Evolutionary conservation across 2,329 filamentous ascomycete genomes (phyloP).

Genomic region (Phialemonium atrogriseum): DNA sequence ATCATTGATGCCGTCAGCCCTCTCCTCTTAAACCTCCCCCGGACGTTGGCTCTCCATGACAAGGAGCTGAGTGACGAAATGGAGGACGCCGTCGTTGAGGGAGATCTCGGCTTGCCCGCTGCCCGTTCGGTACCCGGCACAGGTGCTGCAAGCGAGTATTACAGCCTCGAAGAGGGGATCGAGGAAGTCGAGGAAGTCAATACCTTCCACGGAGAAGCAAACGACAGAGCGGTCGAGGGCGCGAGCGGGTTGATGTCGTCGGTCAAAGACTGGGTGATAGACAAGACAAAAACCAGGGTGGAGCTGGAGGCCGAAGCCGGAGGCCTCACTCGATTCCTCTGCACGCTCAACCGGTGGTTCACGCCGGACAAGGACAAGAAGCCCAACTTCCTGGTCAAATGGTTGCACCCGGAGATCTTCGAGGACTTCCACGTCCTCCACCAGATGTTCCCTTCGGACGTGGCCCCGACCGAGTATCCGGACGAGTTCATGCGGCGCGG

Average conservation of each 20-base stretch:
- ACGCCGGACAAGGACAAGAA: conserved; percentile 25
- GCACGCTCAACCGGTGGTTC: conserved; percentile 18
- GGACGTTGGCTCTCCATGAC: conserved; percentile 43
- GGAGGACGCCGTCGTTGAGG: conserved; percentile 5
- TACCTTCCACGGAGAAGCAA: conserved; percentile 9
- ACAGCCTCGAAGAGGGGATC: conserved; percentile 21
- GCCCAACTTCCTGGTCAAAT: conserved; percentile 42
- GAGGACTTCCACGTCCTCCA: conserved; percentile 51
- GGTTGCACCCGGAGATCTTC: conserved; percentile 51
- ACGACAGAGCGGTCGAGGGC: conserved; percentile 19
- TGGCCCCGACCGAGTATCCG: conserved; percentile 10
- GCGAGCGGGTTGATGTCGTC: conserved; percentile 15
- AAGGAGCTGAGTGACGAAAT: conserved; percentile 15
- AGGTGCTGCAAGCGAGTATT: conserved; percentile 2
- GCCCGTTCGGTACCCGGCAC: too few relatives aligned
- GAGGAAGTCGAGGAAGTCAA: conserved; percentile 32
- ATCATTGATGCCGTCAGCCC: conserved; percentile 63
- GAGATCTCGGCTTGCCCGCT: background rate
- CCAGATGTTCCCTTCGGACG: conserved; percentile 37
- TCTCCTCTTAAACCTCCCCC: conserved; percentile 63
- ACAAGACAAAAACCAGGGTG: conserved; percentile 12
- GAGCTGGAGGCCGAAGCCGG: conserved; percentile 10
- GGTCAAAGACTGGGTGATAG: conserved; percentile 14
- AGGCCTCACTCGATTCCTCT: conserved; percentile 10
- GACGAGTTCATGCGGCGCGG: conserved; percentile 46